A percentile compares a stretch with the other conserved stretches of the same genome.
These are phyloP conservation scores for Trametes sanguinea DNA, from an alignment of 768 basidiomycete species.

Conservation along the genomic window DNA sequence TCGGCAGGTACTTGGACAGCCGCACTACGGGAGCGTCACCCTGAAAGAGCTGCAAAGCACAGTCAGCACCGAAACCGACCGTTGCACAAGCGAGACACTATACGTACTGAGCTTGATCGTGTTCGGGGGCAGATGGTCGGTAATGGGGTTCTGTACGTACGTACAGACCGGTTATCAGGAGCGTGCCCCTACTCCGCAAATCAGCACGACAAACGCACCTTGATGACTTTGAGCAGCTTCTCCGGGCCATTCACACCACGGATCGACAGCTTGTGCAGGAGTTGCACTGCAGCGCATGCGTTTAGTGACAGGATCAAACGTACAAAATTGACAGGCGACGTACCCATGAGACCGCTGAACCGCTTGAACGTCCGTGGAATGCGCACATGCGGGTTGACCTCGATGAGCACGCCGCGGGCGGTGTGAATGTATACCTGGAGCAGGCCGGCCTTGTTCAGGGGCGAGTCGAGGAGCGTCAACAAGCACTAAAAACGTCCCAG, in stretches of 20 bases:
- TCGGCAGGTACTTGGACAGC: constrained; percentile 81
- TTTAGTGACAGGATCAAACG: background rate
- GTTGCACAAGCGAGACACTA: background rate
- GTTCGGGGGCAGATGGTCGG: constrained; percentile 92
- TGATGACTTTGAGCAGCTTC: constrained; percentile 95
- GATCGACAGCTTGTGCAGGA: constrained; percentile 94
- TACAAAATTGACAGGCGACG: constrained; percentile 21
- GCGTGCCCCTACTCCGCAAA: constrained; percentile 4
- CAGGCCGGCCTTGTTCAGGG: constrained; percentile 94
- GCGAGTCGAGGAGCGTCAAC: constrained; percentile 93
- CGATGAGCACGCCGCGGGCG: constrained; percentile 92
- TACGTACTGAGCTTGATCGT: constrained; percentile 92
- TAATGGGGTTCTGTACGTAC: constrained; percentile 77
- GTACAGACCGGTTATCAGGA: background rate
- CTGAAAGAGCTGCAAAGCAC: constrained; percentile 71
- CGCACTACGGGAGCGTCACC: constrained; percentile 85
- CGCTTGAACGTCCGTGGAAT: constrained; percentile 99
- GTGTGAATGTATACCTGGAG: constrained; percentile 99
- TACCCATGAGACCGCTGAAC: constrained; percentile 98
- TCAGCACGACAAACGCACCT: constrained; percentile 48
- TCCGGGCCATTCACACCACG: constrained; percentile 96
- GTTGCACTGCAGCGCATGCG: constrained; percentile 66
- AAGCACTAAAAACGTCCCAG: constrained; percentile 63
- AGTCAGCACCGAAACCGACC: background rate
- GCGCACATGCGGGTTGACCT: constrained; percentile 96